phyloP scores from a whole-genome alignment of 148 eudicot genomes.

The Arbutus unedo region DNA sequence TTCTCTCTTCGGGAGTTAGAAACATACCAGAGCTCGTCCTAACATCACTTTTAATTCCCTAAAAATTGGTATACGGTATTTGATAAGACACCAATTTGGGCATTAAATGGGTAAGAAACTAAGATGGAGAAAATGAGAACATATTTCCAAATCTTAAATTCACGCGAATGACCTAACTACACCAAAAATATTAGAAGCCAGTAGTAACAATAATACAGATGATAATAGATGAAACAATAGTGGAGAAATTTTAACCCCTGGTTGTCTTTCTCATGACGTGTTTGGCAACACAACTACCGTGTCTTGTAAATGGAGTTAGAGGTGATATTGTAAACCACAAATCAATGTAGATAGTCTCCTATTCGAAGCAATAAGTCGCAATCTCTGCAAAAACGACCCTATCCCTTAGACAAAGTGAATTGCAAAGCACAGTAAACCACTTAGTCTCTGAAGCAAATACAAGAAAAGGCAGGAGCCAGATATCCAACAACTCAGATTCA shows the following conservation, averaged over 20 bases:
- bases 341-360: too few relatives aligned
- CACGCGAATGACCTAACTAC: neutral
- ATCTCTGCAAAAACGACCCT: too few relatives aligned
- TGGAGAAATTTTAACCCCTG: neutral
- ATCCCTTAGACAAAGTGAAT: neutral
- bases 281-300: too few relatives aligned
- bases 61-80: conserved; percentile 9
- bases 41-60: conserved; percentile 85
- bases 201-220: neutral
- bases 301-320: neutral
- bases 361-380: too few relatives aligned
- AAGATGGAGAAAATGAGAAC: neutral
- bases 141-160: neutral
- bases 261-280: neutral
- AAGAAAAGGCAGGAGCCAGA: neutral
- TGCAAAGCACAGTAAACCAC: neutral
- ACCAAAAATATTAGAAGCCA: neutral
- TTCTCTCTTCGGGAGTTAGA: conserved; percentile 58
- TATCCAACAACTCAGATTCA: neutral
- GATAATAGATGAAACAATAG: neutral
- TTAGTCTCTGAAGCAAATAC: neutral
- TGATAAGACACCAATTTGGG: neutral
- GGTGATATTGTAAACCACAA: neutral
- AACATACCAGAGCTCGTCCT: conserved; percentile 99
- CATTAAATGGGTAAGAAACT: neutral